These are phyloP conservation scores for Apostasia ramifera DNA, from an alignment of 106 monocot species.

Conservation along the genomic window DNA sequence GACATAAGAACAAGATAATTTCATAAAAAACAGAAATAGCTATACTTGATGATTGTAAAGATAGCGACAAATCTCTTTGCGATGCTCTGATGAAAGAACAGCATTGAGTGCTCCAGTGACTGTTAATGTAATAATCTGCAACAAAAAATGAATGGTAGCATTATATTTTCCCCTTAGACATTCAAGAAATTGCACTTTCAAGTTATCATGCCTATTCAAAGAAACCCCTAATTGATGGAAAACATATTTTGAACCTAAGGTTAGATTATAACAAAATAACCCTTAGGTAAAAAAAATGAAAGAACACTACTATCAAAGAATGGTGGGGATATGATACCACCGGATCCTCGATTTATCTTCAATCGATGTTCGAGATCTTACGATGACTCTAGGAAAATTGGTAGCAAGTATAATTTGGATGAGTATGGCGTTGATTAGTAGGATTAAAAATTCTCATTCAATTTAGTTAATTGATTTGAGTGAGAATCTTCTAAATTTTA, in stretches of 20 bases:
- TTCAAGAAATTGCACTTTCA: neutral
- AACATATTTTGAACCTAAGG: neutral
- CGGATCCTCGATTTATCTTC: no score
- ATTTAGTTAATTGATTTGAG: no score
- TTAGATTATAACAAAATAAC: neutral
- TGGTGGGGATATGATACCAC: no score
- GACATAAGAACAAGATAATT: neutral
- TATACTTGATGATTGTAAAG: slow-evolving; percentile 76
- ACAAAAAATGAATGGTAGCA: neutral
- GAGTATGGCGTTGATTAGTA: no score
- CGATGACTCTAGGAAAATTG: no score
- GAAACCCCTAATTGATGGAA: neutral
- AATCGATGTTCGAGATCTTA: no score
- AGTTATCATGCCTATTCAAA: neutral
- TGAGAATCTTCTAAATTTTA: no score
- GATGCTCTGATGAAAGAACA: slow-evolving; percentile 57
- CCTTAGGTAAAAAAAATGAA: neutral
- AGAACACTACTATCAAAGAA: neutral
- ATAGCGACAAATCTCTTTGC: slow-evolving; percentile 60
- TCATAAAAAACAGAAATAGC: neutral
- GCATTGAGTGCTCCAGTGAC: slow-evolving; percentile 48
- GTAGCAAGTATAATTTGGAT: no score
- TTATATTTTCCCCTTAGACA: neutral
- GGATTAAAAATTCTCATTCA: no score
- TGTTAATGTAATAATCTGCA: slow-evolving; percentile 35